These are phyloP conservation scores for Debaryomyces sp. DNA, from an alignment of 1,139 yeast genomes.

Conservation along the genomic window DNA sequence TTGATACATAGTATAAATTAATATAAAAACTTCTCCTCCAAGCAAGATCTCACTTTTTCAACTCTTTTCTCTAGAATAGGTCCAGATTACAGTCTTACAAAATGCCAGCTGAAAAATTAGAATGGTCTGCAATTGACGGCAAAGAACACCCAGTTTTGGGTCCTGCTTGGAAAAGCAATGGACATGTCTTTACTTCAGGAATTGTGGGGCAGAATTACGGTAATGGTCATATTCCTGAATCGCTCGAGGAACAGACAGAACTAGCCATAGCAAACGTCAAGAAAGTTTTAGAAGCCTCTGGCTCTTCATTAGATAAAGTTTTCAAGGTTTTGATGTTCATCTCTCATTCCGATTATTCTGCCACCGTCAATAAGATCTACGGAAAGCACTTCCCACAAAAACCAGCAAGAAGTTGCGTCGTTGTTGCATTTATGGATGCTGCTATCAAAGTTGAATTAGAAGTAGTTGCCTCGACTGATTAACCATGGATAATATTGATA, in stretches of 20 bases:
- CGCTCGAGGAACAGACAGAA: conserved; percentile 48
- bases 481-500: conserved; percentile 3
- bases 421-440: conserved; percentile 42
- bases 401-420: conserved; percentile 61
- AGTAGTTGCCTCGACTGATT: conserved; percentile 34
- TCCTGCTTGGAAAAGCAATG: conserved; percentile 55
- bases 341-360: conserved; percentile 45
- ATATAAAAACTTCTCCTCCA: neutral
- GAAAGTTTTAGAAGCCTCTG: conserved; percentile 47
- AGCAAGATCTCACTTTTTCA: neutral
- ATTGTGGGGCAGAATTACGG: conserved; percentile 34
- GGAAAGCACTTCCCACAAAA: conserved; percentile 46
- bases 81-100: neutral
- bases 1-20: neutral
- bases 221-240: conserved; percentile 42
- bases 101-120: conserved; percentile 33
- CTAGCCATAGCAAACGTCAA: conserved; percentile 47
- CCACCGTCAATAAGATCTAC: conserved; percentile 50
- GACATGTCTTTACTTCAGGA: conserved; percentile 53
- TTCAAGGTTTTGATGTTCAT: conserved; percentile 57
- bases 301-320: conserved; percentile 51
- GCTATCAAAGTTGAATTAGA: conserved; percentile 38
- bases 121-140: conserved; percentile 44
- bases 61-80: neutral
- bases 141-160: conserved; percentile 36